phyloP scores from a whole-genome alignment of 768 basidiomycete genomes.

The Suillus weaverae region DNA sequence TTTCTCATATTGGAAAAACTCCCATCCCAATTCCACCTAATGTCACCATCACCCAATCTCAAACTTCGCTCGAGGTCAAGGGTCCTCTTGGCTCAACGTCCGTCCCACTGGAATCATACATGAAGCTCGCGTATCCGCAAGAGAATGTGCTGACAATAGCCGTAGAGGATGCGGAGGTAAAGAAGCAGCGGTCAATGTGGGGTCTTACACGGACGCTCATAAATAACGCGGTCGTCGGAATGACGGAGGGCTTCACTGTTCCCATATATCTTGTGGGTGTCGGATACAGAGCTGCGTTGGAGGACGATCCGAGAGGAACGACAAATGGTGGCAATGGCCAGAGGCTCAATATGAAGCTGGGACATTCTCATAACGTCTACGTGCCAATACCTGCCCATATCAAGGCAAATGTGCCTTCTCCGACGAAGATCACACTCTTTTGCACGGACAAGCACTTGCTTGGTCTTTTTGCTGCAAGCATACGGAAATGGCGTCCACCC shows the following conservation, averaged over 20 bases:
- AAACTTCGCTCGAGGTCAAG: slow-evolving; percentile 48
- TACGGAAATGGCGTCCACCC: slow-evolving; percentile 82
- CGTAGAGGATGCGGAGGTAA: slow-evolving; percentile 61
- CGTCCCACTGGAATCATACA: slow-evolving; percentile 49
- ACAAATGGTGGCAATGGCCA: slow-evolving; percentile 57
- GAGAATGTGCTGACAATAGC: slow-evolving; percentile 36
- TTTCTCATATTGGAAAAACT: slow-evolving; percentile 61
- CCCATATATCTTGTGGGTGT: slow-evolving; percentile 92
- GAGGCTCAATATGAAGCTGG: slow-evolving; percentile 87
- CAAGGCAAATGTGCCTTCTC: slow-evolving; percentile 72
- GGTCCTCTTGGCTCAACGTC: slow-evolving; percentile 56
- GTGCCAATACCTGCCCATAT: slow-evolving; percentile 83
- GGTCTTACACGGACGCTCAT: slow-evolving; percentile 92
- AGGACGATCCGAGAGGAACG: slow-evolving; percentile 71
- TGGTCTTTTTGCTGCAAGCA: slow-evolving; percentile 85
- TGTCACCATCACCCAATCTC: slow-evolving; percentile 41
- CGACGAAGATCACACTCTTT: slow-evolving; percentile 80
- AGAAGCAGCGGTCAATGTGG: slow-evolving; percentile 89
- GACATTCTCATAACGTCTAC: slow-evolving; percentile 85
- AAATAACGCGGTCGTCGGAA: slow-evolving; percentile 85
- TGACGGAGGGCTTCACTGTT: slow-evolving; percentile 83
- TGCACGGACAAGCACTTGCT: slow-evolving; percentile 89
- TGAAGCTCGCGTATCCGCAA: slow-evolving; percentile 38
- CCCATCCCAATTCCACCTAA: slow-evolving; percentile 55
- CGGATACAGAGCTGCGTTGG: slow-evolving; percentile 86